A percentile compares a stretch with the other conserved stretches of the same genome.
phyloP scores from a whole-genome alignment of 2,329 filamentous ascomycete species.

The Seiridium unicorne region DNA sequence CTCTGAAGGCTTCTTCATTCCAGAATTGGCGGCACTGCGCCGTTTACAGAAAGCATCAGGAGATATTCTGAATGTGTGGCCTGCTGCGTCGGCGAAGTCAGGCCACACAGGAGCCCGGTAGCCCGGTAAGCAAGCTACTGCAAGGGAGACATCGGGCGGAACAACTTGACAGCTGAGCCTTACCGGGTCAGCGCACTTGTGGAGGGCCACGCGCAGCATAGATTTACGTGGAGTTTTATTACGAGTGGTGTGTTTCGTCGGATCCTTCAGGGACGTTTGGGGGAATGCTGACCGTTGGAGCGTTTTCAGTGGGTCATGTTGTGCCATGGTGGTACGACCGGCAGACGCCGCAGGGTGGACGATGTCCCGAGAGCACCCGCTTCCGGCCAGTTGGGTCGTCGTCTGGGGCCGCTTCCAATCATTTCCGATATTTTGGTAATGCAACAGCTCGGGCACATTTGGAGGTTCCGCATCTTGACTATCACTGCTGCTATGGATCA shows the following conservation, averaged over 20 bases:
- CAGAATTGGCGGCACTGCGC: neutral
- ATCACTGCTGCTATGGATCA: neutral
- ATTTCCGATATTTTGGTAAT: neutral
- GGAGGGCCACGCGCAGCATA: neutral
- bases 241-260: conserved; percentile 9
- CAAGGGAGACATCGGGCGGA: neutral
- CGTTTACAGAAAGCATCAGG: neutral
- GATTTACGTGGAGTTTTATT: neutral
- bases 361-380: conserved; percentile 1
- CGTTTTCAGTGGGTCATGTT: neutral
- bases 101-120: neutral
- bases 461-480: neutral
- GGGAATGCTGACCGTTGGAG: conserved; percentile 1
- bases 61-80: neutral
- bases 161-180: conserved; percentile 5
- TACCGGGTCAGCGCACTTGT: neutral
- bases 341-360: neutral
- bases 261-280: conserved; percentile 1
- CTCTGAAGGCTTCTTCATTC: neutral
- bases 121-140: neutral
- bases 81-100: neutral
- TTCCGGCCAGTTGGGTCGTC: neutral
- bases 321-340: conserved; percentile 7
- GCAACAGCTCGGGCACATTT: too few relatives aligned
- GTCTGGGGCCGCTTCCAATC: neutral